Conservation (phyloP, 805 yeast species). For the Starmera quercuum region DNA sequence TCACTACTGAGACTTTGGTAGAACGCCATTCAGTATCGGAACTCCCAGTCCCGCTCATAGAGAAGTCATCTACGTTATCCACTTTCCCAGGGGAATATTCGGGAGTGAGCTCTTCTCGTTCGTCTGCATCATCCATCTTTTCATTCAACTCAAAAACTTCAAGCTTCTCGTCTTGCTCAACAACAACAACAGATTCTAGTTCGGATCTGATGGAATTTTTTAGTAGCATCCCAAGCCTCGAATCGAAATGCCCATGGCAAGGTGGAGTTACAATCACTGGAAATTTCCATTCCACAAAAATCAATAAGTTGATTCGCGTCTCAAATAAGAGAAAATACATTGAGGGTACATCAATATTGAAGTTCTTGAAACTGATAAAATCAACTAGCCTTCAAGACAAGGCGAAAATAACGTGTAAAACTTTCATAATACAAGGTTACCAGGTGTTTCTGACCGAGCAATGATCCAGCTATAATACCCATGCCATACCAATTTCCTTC, state of each 20-base stretch:
- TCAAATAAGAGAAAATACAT: not conserved
- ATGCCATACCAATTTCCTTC: not conserved
- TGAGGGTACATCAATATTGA: not conserved
- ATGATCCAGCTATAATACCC: not conserved
- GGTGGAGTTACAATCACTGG: not conserved
- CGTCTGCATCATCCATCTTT: not conserved
- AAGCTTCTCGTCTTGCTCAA: not conserved
- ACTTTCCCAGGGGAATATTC: not conserved
- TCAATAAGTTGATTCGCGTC: not conserved
- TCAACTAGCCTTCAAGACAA: not conserved
- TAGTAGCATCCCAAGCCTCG: not conserved
- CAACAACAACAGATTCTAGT: not conserved
- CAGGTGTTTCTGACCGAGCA: not conserved
- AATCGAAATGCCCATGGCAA: not conserved
- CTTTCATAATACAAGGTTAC: not conserved
- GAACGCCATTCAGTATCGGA: not conserved
- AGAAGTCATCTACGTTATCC: not conserved
- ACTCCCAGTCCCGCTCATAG: too few species aligned
- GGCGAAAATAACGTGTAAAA: not conserved
- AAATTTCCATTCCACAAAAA: not conserved
- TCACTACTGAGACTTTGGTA: conserved; percentile 2
- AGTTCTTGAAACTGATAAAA: not conserved
- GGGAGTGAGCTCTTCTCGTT: not conserved
- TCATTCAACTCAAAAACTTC: not conserved
- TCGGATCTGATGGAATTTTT: not conserved